Evolutionary conservation across 1,139 yeast species (phyloP).

Genomic region (Saccharomyces hybrid): DNA sequence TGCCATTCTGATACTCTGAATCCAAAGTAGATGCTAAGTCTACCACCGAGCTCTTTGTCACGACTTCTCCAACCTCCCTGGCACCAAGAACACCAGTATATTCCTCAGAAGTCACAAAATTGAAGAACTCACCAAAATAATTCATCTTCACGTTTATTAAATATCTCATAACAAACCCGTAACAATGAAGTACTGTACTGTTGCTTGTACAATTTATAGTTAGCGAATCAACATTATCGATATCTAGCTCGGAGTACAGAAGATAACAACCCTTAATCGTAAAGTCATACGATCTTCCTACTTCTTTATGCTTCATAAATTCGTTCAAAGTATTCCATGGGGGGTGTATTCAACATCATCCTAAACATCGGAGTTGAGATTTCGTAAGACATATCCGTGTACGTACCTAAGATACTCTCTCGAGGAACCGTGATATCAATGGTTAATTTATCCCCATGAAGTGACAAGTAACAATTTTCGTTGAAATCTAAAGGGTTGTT

Average conservation of each 20-base stretch:
- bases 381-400: slow-evolving; percentile 48
- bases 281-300: slow-evolving; percentile 63
- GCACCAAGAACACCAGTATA: slow-evolving; percentile 36
- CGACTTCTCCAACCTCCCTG: slow-evolving; percentile 9
- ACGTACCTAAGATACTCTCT: slow-evolving; percentile 49
- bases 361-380: slow-evolving; percentile 55
- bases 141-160: slow-evolving; percentile 75
- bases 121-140: slow-evolving; percentile 80
- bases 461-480: slow-evolving; percentile 68
- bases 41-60: neutral
- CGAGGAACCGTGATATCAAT: slow-evolving; percentile 51
- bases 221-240: slow-evolving; percentile 63
- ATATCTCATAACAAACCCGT: slow-evolving; percentile 73
- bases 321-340: slow-evolving; percentile 85
- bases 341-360: slow-evolving; percentile 66
- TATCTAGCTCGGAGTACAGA: slow-evolving; percentile 49
- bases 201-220: slow-evolving; percentile 58
- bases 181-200: slow-evolving; percentile 59
- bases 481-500: slow-evolving; percentile 79
- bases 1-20: neutral
- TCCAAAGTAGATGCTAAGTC: slow-evolving; percentile 2
- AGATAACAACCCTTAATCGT: slow-evolving; percentile 59
- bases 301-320: slow-evolving; percentile 52
- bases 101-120: slow-evolving; percentile 81
- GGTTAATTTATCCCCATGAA: slow-evolving; percentile 56